Conservation (phyloP, 2,329 filamentous ascomycete genomes). For the Plectosphaerella plurivora region DNA sequence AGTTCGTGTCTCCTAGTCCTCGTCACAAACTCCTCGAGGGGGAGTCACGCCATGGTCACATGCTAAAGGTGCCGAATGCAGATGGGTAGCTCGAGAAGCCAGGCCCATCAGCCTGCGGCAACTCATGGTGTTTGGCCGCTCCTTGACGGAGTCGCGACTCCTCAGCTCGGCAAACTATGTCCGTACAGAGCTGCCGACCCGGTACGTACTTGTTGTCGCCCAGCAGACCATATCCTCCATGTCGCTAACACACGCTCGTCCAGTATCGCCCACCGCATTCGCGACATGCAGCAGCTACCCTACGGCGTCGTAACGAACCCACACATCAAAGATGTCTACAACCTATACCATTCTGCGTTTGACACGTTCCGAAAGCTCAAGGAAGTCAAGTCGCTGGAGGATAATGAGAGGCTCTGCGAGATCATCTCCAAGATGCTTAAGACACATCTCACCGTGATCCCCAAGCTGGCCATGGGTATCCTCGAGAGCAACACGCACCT, state of each 20-base stretch:
- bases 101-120: conserved; percentile 94
- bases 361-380: conserved; percentile 80
- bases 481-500: conserved; percentile 84
- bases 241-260: not conserved
- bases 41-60: conserved; percentile 5
- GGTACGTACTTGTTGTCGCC: conserved; percentile 38
- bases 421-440: conserved; percentile 74
- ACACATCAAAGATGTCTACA: conserved; percentile 91
- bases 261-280: conserved; percentile 86
- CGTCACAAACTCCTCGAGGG: not conserved
- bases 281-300: conserved; percentile 94
- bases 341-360: conserved; percentile 96
- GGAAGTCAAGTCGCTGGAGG: conserved; percentile 79
- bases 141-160: conserved; percentile 82
- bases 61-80: conserved; percentile 29
- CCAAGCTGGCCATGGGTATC: conserved; percentile 89
- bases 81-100: conserved; percentile 90
- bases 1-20: conserved; percentile 38
- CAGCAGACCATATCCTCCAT: not conserved
- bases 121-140: conserved; percentile 94
- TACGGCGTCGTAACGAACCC: conserved; percentile 95
- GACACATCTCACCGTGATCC: conserved; percentile 90
- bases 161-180: conserved; percentile 97
- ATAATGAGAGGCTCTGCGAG: conserved; percentile 85
- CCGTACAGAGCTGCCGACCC: conserved; percentile 84